Conservation (phyloP, 2,329 filamentous ascomycete genomes). For the Achaetomium macrosporum region DNA sequence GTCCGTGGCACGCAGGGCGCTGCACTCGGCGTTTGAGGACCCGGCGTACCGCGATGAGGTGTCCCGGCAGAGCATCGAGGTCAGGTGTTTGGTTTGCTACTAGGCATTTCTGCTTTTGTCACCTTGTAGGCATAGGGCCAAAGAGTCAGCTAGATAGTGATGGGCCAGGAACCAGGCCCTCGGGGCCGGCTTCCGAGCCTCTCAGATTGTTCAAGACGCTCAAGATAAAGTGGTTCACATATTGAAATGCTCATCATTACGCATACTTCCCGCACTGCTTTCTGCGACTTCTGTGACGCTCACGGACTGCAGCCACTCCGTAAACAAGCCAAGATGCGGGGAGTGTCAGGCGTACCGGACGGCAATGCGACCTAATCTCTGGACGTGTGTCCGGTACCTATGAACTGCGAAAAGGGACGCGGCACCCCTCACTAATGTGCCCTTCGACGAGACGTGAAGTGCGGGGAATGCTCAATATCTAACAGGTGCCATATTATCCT, state of each 20-base stretch:
- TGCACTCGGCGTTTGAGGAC: constrained; percentile 50
- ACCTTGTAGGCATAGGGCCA: no score
- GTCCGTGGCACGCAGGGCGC: constrained; percentile 46
- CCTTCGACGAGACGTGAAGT: neutral
- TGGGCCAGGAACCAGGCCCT: no score
- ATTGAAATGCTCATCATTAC: no score
- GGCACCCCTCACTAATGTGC: neutral
- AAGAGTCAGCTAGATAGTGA: no score
- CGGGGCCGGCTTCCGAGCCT: no score
- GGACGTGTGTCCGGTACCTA: neutral
- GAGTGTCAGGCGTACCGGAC: neutral
- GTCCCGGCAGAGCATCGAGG: constrained; percentile 50
- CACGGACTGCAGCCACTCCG: neutral
- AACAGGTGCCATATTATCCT: neutral
- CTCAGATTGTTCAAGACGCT: no score
- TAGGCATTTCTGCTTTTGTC: neutral
- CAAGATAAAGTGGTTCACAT: no score
- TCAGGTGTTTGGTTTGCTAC: constrained; percentile 48
- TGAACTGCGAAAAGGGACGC: neutral
- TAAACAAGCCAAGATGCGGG: neutral
- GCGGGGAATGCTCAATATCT: constrained; percentile 3
- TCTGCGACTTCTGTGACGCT: neutral
- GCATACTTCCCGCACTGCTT: no score
- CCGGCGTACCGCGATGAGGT: constrained; percentile 34
- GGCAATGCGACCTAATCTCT: neutral